Evolutionary conservation across 768 basidiomycete genomes (phyloP), one percentile per base, ranked within the genome.

Genomic region (Serpula lacrymans): DNA sequence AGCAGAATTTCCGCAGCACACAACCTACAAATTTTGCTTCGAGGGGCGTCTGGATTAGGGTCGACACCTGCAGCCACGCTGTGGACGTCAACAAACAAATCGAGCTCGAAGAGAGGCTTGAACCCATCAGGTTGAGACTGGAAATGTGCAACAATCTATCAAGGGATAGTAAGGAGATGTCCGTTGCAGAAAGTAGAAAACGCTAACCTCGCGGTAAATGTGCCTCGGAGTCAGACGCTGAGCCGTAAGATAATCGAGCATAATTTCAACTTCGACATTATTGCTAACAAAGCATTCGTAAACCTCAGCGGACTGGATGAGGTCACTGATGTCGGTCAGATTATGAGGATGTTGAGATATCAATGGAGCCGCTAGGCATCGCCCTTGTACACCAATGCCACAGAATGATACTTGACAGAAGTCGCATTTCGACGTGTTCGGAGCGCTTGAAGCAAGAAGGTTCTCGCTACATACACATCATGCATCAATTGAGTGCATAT

Each of bases 221-320:
- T 82, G 75, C 37, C 73, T 71, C 9, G 88, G 85, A 7, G 74
- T 76, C 24, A 88, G 59, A 41, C 73, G 59, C 44, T 82, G 75
- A 12, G 70, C 69, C 11, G 76, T 74, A 31, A 91, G 61, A 59
- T 90, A 89, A 57, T 92, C 89, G 30, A 92, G 64, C 77, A 92
- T 77, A 43, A 87, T 77, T 24, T 91, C 89, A 21, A 88, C 87
- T 58, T 92, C 89, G 17, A 87, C 74, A 0, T 72, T 75, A 53
- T 92, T 91, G 47, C 73, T 72, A 48, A 82, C 75, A 56, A 92
- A 92, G 50, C 77, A 83, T 22, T 89, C 89, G 46, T 90, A 92
- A n/a, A 75, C 58, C 43, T 85, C 82, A 1, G 78, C 59, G 20
- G 82, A 85, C 57, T 85, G 78, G 28, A 92, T 82, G 35, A 92